phyloP scores from a whole-genome alignment of 2,329 filamentous ascomycete genomes.

The Metarhizium sp. region DNA sequence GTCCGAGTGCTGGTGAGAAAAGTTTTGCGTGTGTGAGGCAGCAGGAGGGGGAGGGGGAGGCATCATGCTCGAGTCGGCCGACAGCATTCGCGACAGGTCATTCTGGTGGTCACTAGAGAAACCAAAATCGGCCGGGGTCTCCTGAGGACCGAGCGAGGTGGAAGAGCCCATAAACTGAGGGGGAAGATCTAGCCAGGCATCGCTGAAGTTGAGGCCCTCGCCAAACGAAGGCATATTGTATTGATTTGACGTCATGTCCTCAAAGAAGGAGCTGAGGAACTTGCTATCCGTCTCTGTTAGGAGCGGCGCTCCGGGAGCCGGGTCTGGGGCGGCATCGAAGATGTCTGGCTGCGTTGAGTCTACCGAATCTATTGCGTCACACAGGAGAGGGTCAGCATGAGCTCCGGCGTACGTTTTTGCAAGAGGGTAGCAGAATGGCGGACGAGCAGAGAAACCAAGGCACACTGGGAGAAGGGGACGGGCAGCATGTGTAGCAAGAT shows the following conservation, averaged over 20 bases:
- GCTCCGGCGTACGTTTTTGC: not conserved
- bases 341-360: conserved; percentile 35
- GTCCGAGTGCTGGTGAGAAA: conserved; percentile 26
- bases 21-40: conserved; percentile 13
- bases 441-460: not conserved
- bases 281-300: conserved; percentile 54
- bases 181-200: conserved; percentile 49
- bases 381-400: conserved; percentile 16
- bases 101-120: conserved; percentile 11
- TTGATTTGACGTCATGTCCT: conserved; percentile 41
- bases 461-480: too few relatives aligned
- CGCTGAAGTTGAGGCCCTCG: conserved; percentile 39
- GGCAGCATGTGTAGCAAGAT: conserved; percentile 1
- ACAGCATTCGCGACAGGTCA: conserved; percentile 8
- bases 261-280: conserved; percentile 49
- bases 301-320: conserved; percentile 54
- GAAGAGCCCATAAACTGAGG: conserved; percentile 57
- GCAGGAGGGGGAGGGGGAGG: conserved; percentile 22
- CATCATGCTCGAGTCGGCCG: conserved; percentile 22
- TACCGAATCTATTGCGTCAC: conserved; percentile 31
- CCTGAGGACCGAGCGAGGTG: conserved; percentile 51
- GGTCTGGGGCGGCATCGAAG: conserved; percentile 45
- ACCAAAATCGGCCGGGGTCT: conserved; percentile 9
- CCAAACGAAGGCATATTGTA: conserved; percentile 40
- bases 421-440: not conserved